phyloP scores from a whole-genome alignment of 768 basidiomycete species.

The Tulasnella sp. region DNA sequence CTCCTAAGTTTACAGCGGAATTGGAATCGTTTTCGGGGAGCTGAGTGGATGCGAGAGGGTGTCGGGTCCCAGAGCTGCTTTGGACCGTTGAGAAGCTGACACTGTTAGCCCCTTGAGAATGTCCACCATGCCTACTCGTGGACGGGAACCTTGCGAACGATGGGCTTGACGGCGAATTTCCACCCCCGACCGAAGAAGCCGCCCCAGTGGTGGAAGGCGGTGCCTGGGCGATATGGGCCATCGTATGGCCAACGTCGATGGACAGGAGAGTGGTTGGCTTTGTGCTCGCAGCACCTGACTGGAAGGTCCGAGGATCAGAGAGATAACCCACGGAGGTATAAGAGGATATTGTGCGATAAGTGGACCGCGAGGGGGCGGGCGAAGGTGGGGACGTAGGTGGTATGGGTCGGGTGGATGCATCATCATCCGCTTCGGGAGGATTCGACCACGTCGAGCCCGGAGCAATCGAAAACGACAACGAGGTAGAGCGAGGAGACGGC shows the following conservation, averaged over 20 bases:
- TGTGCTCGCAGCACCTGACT: slow-evolving; percentile 66
- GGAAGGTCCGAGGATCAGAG: slow-evolving; percentile 61
- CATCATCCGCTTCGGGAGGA: slow-evolving; percentile 77
- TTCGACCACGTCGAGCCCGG: slow-evolving; percentile 71
- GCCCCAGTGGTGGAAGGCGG: slow-evolving; percentile 23
- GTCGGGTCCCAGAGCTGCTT: slow-evolving; percentile 28
- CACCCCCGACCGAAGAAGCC: neutral
- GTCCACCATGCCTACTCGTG: neutral
- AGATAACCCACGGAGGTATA: slow-evolving; percentile 44
- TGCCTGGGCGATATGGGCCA: slow-evolving; percentile 87
- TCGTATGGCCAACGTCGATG: slow-evolving; percentile 62
- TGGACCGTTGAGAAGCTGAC: slow-evolving; percentile 65
- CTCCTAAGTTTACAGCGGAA: neutral
- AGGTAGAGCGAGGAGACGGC: slow-evolving; percentile 29
- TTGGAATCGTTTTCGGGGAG: neutral
- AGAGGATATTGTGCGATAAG: slow-evolving; percentile 35
- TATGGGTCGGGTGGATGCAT: slow-evolving; percentile 81
- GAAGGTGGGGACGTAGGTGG: slow-evolving; percentile 82
- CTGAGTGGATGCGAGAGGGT: slow-evolving; percentile 1
- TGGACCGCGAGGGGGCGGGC: slow-evolving; percentile 66
- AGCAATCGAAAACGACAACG: slow-evolving; percentile 40
- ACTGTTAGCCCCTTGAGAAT: slow-evolving; percentile 37
- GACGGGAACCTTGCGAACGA: slow-evolving; percentile 6
- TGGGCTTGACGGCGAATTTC: slow-evolving; percentile 14
- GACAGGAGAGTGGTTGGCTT: slow-evolving; percentile 93